These are phyloP conservation scores for Pharnaceum exiguum DNA, from an alignment of 148 eudicot species.

Conservation along the genomic window DNA sequence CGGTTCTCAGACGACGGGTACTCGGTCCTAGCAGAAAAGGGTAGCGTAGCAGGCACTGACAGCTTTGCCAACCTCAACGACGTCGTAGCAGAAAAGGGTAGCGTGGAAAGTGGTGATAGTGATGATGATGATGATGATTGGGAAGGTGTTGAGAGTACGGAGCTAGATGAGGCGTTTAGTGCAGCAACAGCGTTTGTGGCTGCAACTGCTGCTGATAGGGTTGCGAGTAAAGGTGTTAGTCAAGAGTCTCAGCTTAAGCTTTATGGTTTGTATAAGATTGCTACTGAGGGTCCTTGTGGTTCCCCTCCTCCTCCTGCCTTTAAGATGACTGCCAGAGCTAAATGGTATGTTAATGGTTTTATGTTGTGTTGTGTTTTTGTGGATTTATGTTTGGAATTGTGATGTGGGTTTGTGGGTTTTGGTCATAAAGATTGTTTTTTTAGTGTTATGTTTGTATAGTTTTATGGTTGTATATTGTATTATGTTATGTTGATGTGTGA, in stretches of 20 bases:
- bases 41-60: constrained; percentile 25
- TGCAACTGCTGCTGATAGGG: constrained; percentile 68
- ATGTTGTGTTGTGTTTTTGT: neutral
- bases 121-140: constrained; percentile 82
- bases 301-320: constrained; percentile 73
- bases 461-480: too few species aligned
- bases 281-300: constrained; percentile 89
- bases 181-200: constrained; percentile 96
- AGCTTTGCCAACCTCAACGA: too few species aligned
- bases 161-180: constrained; percentile 83
- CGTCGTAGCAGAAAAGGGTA: constrained; percentile 35
- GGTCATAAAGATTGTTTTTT: neutral
- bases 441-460: neutral
- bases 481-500: constrained; percentile 40
- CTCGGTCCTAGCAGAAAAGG: constrained; percentile 38
- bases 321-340: constrained; percentile 90
- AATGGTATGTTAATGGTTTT: constrained; percentile 46
- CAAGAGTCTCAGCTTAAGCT: constrained; percentile 83
- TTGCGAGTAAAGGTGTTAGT: constrained; percentile 55
- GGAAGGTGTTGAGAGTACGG: constrained; percentile 99
- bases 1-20: too few species aligned
- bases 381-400: neutral
- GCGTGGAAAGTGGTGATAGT: constrained; percentile 26
- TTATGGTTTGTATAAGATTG: constrained; percentile 84
- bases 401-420: neutral